phyloP scores from a whole-genome alignment of 75 land plant genomes.

The Cupressus sempervirens region DNA sequence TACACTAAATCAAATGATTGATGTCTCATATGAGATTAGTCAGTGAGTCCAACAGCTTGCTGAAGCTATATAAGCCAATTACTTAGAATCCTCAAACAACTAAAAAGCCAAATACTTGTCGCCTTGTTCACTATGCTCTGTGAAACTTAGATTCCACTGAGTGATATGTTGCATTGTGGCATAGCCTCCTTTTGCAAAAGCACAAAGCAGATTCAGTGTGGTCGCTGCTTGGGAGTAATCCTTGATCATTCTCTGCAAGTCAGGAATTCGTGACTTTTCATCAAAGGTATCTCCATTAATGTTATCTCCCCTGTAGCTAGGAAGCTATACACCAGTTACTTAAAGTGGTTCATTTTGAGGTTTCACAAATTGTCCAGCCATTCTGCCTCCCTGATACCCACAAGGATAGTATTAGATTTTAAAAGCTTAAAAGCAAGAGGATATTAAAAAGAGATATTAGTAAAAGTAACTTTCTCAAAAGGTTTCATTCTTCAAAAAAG shows the following conservation, averaged over 20 bases:
- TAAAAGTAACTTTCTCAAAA: not conserved
- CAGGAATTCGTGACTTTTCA: slow-evolving; percentile 44
- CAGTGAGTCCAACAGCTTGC: not conserved
- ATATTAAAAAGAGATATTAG: not conserved
- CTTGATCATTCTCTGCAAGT: slow-evolving; percentile 60
- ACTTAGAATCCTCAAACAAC: not conserved
- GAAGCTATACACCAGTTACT: slow-evolving; percentile 63
- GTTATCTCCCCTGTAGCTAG: slow-evolving; percentile 71
- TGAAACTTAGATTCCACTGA: slow-evolving; percentile 74
- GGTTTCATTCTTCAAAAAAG: not conserved
- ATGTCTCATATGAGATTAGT: not conserved
- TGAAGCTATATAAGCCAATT: not conserved
- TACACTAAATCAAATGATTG: not conserved
- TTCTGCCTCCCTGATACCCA: slow-evolving; percentile 42
- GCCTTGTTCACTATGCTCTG: slow-evolving; percentile 65
- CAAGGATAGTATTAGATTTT: not conserved
- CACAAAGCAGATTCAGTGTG: slow-evolving; percentile 61
- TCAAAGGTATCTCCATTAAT: slow-evolving; percentile 60
- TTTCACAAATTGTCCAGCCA: slow-evolving; percentile 64
- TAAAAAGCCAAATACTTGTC: slow-evolving; percentile 29
- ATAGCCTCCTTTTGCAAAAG: slow-evolving; percentile 78
- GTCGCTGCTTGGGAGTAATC: slow-evolving; percentile 67
- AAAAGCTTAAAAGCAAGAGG: not conserved
- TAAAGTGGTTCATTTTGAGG: slow-evolving; percentile 60
- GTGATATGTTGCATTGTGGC: slow-evolving; percentile 71